phyloP scores from a whole-genome alignment of 1,284 basidiomycete genomes.

The Apiotrichum brassicae region DNA sequence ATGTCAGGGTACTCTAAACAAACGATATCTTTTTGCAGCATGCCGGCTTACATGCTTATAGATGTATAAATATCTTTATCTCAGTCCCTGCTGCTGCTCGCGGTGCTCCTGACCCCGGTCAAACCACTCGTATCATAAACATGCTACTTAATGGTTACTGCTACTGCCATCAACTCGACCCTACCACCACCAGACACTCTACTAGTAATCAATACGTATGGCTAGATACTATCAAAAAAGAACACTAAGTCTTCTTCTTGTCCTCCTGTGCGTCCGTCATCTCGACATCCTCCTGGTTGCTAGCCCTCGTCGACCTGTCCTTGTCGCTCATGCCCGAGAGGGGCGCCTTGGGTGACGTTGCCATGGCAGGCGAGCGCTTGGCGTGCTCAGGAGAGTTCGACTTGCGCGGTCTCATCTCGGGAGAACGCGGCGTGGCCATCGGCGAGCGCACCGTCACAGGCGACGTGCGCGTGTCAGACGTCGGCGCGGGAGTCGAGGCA shows the following conservation, averaged over 20 bases:
- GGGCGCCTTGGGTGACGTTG: neutral
- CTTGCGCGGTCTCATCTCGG: neutral
- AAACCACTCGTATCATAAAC: too few species aligned
- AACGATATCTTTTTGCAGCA: constrained; percentile 1
- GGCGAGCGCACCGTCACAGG: neutral
- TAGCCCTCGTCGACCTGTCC: neutral
- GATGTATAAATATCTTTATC: too few species aligned
- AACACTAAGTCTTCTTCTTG: neutral
- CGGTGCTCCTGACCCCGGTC: too few species aligned
- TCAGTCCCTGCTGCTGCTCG: too few species aligned
- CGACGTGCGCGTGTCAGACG: neutral
- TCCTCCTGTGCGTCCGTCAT: constrained; percentile 1
- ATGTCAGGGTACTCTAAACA: constrained; percentile 18
- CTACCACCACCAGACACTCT: too few species aligned
- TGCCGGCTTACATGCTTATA: too few species aligned
- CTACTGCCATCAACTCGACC: too few species aligned
- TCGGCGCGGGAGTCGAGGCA: neutral
- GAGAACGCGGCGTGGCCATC: neutral
- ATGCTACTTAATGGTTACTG: too few species aligned
- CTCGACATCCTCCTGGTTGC: constrained; percentile 3
- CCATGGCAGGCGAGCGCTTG: too few species aligned
- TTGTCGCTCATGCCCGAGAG: neutral
- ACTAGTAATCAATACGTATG: neutral
- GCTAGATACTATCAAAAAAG: neutral
- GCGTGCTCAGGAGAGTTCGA: neutral